Base-by-base conservation (phyloP, 2,329 filamentous ascomycete genomes). In the Neonectria faginata region DNA sequence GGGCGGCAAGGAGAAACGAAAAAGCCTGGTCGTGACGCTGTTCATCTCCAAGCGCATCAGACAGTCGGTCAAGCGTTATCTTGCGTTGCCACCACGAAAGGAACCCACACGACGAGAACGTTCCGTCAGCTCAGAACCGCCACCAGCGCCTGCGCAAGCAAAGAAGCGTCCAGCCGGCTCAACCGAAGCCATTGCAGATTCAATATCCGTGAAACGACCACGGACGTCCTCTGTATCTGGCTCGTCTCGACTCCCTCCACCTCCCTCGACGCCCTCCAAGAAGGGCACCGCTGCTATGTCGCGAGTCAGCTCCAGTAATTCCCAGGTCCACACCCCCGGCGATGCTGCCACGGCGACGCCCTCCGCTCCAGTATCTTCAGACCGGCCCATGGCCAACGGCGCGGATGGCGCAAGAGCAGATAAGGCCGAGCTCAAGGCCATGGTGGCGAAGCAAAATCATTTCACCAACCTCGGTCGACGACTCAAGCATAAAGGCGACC, bases 401-500 rank as follows among this genome's bases (percentile, higher is more conserved):
- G 73, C 76, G 11, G 78, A 80, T 44, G 67, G 61, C 10, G 42
- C 57, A 16, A 72, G 67, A 29, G 65, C 59, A 2, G 62, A 66
- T 6, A 78, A 75, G 25, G 67, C 68, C 6, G 74, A 76, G n/a
- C 65, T 67, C 8, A 71, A 62, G 14, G 66, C 69, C 2, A 70
- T 81, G 25, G 75, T 75, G 8, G 76, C 81, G 1, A 80, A 77
- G 45, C 79, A 82, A 22, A 66, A 70, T 12, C 76, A 72, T 33
- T 82, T 82, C 68, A 76, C 74, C 29, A 73, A 66, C 3, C 70
- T 87, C 8, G 86, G 84, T 2, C 83, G 79, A 33, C 82, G 80
- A 57, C 77, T 88, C 18, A 89, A 89, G 77, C 86, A 87, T 65
- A 78, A 82, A 12, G 84, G 85, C 27, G 86, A 89, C 66, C 54